These are phyloP conservation scores for Cymbomonas tetramitiformis DNA, from an alignment of 139 green algal species.

Conservation along the genomic window DNA sequence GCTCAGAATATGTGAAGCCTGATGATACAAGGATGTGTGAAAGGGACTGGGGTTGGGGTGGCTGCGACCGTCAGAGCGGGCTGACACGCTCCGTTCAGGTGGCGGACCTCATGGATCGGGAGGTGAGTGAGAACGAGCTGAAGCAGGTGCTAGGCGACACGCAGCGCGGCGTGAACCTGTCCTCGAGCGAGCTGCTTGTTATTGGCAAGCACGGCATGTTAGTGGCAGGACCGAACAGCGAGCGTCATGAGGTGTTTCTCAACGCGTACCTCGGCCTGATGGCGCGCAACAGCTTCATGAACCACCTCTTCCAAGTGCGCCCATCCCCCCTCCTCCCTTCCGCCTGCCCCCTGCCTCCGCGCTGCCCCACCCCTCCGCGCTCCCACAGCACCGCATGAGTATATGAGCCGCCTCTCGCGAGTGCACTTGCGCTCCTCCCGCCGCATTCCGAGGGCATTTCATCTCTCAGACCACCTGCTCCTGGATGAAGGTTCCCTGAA, in stretches of 20 bases:
- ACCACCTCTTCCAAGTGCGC: slow-evolving; percentile 3
- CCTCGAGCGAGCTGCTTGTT: slow-evolving; percentile 7
- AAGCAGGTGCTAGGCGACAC: slow-evolving; percentile 15
- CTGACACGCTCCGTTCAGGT: too few relatives aligned
- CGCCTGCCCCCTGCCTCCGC: too few relatives aligned
- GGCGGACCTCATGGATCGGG: slow-evolving; percentile 4
- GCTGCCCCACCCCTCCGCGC: too few relatives aligned
- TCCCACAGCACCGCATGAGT: too few relatives aligned
- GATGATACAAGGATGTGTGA: too few relatives aligned
- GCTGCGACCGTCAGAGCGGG: background rate
- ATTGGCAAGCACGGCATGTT: slow-evolving; percentile 12
- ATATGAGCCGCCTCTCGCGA: too few relatives aligned
- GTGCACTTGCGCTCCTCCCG: too few relatives aligned
- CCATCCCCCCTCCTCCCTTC: too few relatives aligned
- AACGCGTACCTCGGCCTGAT: slow-evolving; percentile 8
- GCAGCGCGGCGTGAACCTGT: background rate
- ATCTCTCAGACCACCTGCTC: too few relatives aligned
- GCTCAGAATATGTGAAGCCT: background rate
- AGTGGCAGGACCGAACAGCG: background rate
- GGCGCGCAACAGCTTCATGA: slow-evolving; percentile 17
- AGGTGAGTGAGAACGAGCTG: slow-evolving; percentile 11
- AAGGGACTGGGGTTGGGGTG: too few relatives aligned
- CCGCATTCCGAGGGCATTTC: too few relatives aligned
- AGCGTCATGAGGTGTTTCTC: background rate
- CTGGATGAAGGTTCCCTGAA: too few relatives aligned